Percentiles rank a stretch among this genome's conserved stretches.
Evolutionary conservation across 2,329 filamentous ascomycete species (phyloP).

Genomic region (Mariannaea sp.): DNA sequence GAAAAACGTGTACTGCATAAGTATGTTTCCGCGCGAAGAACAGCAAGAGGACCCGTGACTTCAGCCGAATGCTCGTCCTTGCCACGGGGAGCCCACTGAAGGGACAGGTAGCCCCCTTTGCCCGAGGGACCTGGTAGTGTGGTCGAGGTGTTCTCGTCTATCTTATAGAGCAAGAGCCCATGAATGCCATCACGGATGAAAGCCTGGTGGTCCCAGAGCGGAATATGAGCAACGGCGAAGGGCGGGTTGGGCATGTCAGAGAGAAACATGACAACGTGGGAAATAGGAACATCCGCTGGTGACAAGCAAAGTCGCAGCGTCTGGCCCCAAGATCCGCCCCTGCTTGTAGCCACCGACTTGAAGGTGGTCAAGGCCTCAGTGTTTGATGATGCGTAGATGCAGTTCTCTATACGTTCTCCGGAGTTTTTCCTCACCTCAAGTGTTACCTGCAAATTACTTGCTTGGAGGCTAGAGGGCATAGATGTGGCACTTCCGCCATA

Average conservation of each 20-base stretch:
- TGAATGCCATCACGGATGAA: slow-evolving; percentile 88
- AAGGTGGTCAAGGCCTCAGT: slow-evolving; percentile 79
- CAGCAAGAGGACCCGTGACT: slow-evolving; percentile 78
- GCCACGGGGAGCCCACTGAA: slow-evolving; percentile 76
- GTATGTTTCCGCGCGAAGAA: slow-evolving; percentile 79
- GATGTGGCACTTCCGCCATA: slow-evolving; percentile 75
- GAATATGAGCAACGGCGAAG: slow-evolving; percentile 91
- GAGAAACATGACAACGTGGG: slow-evolving; percentile 88
- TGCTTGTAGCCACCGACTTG: slow-evolving; percentile 80
- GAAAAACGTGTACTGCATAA: slow-evolving; percentile 95
- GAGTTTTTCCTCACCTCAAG: slow-evolving; percentile 81
- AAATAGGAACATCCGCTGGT: slow-evolving; percentile 77
- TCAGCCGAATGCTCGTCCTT: slow-evolving; percentile 73
- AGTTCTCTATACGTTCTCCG: slow-evolving; percentile 84
- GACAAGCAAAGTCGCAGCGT: slow-evolving; percentile 81
- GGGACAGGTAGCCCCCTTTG: slow-evolving; percentile 82
- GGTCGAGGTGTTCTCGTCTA: slow-evolving; percentile 86
- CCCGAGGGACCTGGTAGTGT: slow-evolving; percentile 65
- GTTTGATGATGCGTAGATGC: slow-evolving; percentile 87
- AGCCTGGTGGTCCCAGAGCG: slow-evolving; percentile 88
- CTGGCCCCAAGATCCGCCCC: slow-evolving; percentile 85
- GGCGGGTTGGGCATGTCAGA: slow-evolving; percentile 85
- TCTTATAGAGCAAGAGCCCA: slow-evolving; percentile 80
- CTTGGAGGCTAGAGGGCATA: slow-evolving; percentile 63
- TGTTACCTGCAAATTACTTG: slow-evolving; percentile 82